Evolutionary conservation across 139 green algal species (phyloP).

Genomic region (Ettlia oleoabundans): DNA sequence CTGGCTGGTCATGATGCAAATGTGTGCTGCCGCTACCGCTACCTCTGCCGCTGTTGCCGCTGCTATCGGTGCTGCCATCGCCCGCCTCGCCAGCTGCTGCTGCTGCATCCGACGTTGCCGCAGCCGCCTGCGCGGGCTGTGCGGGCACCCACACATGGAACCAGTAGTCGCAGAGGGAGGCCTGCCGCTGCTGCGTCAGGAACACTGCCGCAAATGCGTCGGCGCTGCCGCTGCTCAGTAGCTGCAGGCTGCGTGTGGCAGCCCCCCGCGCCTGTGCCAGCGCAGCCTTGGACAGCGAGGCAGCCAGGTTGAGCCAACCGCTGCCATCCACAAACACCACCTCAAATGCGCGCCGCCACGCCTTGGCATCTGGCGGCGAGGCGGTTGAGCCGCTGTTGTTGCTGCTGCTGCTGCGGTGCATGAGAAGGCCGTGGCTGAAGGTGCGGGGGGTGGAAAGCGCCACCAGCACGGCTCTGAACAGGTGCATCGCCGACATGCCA

Average conservation of each 20-base stretch:
- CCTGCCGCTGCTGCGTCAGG: slow-evolving; percentile 17
- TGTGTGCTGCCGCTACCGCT: not conserved
- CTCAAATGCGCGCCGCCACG: slow-evolving; percentile 42
- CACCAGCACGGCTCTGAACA: slow-evolving; percentile 59
- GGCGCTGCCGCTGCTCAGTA: slow-evolving; percentile 57
- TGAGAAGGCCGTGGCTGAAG: slow-evolving; percentile 56
- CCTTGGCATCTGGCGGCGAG: slow-evolving; percentile 32
- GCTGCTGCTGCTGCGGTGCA: slow-evolving; percentile 29
- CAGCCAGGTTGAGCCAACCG: slow-evolving; percentile 74
- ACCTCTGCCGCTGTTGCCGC: not conserved
- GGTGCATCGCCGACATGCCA: slow-evolving; percentile 65
- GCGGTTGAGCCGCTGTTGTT: not conserved
- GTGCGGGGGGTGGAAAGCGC: slow-evolving; percentile 49
- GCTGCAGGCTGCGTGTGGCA: slow-evolving; percentile 44
- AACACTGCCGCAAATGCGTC: slow-evolving; percentile 66
- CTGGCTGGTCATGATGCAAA: slow-evolving; percentile 14
- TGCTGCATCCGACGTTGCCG: not conserved
- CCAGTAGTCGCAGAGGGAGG: slow-evolving; percentile 66
- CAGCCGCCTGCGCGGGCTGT: not conserved
- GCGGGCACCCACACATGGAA: slow-evolving; percentile 53
- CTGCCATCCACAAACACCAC: slow-evolving; percentile 69
- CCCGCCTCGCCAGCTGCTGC: not conserved
- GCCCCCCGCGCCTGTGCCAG: slow-evolving; percentile 46
- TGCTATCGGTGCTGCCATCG: not conserved
- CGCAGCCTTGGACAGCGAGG: slow-evolving; percentile 43